These are phyloP conservation scores for Ophiognomonia clavigignenti-juglandacearum DNA, from an alignment of 2,329 filamentous ascomycete genomes.

Conservation along the genomic window DNA sequence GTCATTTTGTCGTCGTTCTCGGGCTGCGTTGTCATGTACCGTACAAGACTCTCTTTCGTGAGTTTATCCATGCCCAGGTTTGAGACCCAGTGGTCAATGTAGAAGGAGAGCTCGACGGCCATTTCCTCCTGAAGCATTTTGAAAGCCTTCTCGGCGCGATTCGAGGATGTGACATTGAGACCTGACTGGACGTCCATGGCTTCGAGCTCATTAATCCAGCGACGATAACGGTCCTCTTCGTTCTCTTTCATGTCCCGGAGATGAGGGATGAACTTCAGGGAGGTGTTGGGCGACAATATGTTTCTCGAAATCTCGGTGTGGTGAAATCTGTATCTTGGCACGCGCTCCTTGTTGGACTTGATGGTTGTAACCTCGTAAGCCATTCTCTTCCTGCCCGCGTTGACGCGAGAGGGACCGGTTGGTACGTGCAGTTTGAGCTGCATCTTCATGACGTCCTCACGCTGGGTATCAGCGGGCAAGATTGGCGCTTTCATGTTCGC, in stretches of 20 bases:
- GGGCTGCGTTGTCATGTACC: conserved; percentile 44
- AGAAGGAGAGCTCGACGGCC: conserved; percentile 45
- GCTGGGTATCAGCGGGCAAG: conserved; percentile 6
- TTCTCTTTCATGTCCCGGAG: conserved; percentile 51
- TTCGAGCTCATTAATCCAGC: conserved; percentile 54
- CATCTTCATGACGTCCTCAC: conserved; percentile 36
- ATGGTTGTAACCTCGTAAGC: conserved; percentile 39
- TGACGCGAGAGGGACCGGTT: conserved; percentile 31
- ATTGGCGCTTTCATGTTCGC: conserved; percentile 30
- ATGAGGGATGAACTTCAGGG: conserved; percentile 56
- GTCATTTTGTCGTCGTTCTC: conserved; percentile 44
- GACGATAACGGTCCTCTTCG: conserved; percentile 51
- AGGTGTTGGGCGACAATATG: conserved; percentile 54
- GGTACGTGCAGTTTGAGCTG: conserved; percentile 49
- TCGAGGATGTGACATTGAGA: conserved; percentile 43
- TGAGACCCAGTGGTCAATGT: conserved; percentile 50
- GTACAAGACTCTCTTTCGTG: conserved; percentile 47
- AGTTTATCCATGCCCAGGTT: conserved; percentile 45
- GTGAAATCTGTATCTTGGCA: conserved; percentile 55
- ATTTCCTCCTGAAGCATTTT: conserved; percentile 47
- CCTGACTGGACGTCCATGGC: conserved; percentile 54
- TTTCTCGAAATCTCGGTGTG: conserved; percentile 57
- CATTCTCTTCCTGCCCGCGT: conserved; percentile 39
- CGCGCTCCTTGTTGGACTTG: conserved; percentile 45
- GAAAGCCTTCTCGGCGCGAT: conserved; percentile 44